Evolutionary conservation across 768 basidiomycete genomes (phyloP).

Genomic region (Pisolithus albus): DNA sequence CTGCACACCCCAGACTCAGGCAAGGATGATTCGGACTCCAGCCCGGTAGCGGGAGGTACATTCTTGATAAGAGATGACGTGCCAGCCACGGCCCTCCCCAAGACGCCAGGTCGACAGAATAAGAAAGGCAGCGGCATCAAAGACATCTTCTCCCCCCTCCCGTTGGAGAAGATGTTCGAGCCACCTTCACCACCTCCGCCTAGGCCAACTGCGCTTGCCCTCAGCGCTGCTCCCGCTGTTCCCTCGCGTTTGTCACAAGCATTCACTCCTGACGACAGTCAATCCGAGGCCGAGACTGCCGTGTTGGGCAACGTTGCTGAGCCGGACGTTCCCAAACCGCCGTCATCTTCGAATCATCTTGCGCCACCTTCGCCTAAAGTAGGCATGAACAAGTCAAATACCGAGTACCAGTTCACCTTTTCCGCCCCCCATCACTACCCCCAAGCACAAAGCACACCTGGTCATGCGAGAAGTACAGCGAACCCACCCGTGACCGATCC

Average conservation of each 20-base stretch:
- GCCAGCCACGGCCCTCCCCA: conserved; percentile 48
- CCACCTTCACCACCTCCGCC: conserved; percentile 74
- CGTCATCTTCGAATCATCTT: conserved; percentile 6
- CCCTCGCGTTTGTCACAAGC: conserved; percentile 35
- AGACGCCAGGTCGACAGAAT: conserved; percentile 51
- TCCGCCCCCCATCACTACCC: conserved; percentile 49
- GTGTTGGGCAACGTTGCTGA: conserved; percentile 10
- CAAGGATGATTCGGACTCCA: conserved; percentile 25
- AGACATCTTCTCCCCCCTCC: conserved; percentile 83
- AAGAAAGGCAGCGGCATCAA: conserved; percentile 57
- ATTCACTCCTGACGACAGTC: conserved; percentile 24
- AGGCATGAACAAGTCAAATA: conserved; percentile 38
- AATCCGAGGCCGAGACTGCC: conserved; percentile 18
- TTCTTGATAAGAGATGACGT: conserved; percentile 71
- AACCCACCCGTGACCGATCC: conserved; percentile 53
- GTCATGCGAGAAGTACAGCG: conserved; percentile 11
- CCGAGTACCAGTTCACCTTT: conserved; percentile 71
- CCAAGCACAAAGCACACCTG: conserved; percentile 60
- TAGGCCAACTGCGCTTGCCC: conserved; percentile 13
- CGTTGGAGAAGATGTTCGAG: conserved; percentile 88
- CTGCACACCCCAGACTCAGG: conserved; percentile 38
- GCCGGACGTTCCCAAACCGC: conserved; percentile 1
- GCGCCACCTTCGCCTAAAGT: conserved; percentile 13
- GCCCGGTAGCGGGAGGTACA: conserved; percentile 48
- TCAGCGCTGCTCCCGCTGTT: conserved; percentile 23